These are phyloP conservation scores for Phytophthora aleatoria DNA, from an alignment of 352 stramenopile genomes.

Conservation along the genomic window DNA sequence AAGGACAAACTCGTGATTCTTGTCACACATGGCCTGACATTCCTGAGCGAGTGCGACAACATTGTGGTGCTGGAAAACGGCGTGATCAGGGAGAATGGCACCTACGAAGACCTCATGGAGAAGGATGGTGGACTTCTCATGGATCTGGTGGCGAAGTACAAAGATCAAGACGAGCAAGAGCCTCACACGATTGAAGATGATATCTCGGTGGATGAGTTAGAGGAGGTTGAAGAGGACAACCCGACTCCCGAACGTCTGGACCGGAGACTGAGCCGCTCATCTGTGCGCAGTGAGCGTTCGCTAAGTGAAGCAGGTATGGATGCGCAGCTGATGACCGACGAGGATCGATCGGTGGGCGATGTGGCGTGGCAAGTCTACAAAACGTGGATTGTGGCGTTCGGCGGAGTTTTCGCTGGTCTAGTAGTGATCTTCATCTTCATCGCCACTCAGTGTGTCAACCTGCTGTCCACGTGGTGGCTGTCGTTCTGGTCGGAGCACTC, in stretches of 20 bases:
- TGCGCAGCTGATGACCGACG: constrained; percentile 62
- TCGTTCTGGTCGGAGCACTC: constrained; percentile 50
- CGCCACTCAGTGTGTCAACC: constrained; percentile 48
- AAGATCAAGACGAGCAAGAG: constrained; percentile 52
- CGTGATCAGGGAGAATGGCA: constrained; percentile 64
- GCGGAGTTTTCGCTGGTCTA: constrained; percentile 51
- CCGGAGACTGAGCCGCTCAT: constrained; percentile 54
- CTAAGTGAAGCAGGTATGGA: constrained; percentile 34
- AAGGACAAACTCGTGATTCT: constrained; percentile 87
- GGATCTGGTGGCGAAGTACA: constrained; percentile 64
- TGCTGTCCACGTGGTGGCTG: constrained; percentile 73
- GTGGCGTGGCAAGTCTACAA: constrained; percentile 72
- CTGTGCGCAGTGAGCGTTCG: constrained; percentile 57
- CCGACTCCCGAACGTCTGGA: constrained; percentile 34
- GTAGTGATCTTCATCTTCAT: constrained; percentile 55
- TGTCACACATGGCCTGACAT: constrained; percentile 70
- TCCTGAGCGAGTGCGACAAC: constrained; percentile 64
- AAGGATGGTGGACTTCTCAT: constrained; percentile 67
- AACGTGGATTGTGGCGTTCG: constrained; percentile 71
- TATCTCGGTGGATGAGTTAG: constrained; percentile 40
- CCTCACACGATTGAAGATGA: constrained; percentile 50
- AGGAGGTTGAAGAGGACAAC: constrained; percentile 51
- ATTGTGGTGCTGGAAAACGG: constrained; percentile 67
- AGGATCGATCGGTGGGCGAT: constrained; percentile 67
- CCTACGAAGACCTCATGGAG: constrained; percentile 77